A percentile compares a stretch with the other conserved stretches of the same genome.
Evolutionary conservation across 2,329 filamentous ascomycete species (phyloP).

Genomic region (Dendryphion nanum): DNA sequence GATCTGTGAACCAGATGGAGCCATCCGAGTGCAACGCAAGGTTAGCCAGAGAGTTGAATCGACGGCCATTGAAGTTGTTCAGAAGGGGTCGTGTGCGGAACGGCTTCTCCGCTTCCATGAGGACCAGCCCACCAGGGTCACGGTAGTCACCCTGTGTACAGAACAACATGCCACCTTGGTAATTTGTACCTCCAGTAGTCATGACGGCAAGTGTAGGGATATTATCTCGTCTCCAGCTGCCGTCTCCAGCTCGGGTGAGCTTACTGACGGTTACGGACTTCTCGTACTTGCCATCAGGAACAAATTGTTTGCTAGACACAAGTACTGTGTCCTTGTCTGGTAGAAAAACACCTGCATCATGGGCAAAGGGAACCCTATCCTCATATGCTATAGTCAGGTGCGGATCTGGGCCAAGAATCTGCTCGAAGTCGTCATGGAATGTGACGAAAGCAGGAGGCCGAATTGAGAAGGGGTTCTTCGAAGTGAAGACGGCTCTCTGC

Average conservation of each 20-base stretch:
- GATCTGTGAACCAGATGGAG: slow-evolving; percentile 50
- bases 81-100: slow-evolving; percentile 18
- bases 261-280: slow-evolving; percentile 14
- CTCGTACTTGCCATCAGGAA: slow-evolving; percentile 15
- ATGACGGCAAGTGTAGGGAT: slow-evolving; percentile 6
- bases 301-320: slow-evolving; percentile 35
- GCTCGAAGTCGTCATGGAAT: background rate
- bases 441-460: background rate
- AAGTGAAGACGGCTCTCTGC: background rate
- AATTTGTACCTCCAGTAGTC: slow-evolving; percentile 30
- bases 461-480: background rate
- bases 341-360: slow-evolving; percentile 45
- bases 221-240: background rate
- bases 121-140: slow-evolving; percentile 27
- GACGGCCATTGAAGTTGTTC: slow-evolving; percentile 46
- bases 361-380: slow-evolving; percentile 41
- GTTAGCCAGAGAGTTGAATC: slow-evolving; percentile 44
- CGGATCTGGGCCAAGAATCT: slow-evolving; percentile 1
- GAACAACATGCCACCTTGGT: slow-evolving; percentile 28
- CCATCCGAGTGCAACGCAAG: slow-evolving; percentile 39
- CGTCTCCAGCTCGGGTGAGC: background rate
- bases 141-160: slow-evolving; percentile 33
- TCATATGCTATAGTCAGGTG: slow-evolving; percentile 11
- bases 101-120: slow-evolving; percentile 23
- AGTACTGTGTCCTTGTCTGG: slow-evolving; percentile 26